Evolutionary conservation across 2,329 filamentous ascomycete species (phyloP), one percentile per base, ranked within the genome.

Genomic region (Talaromyces sp.): DNA sequence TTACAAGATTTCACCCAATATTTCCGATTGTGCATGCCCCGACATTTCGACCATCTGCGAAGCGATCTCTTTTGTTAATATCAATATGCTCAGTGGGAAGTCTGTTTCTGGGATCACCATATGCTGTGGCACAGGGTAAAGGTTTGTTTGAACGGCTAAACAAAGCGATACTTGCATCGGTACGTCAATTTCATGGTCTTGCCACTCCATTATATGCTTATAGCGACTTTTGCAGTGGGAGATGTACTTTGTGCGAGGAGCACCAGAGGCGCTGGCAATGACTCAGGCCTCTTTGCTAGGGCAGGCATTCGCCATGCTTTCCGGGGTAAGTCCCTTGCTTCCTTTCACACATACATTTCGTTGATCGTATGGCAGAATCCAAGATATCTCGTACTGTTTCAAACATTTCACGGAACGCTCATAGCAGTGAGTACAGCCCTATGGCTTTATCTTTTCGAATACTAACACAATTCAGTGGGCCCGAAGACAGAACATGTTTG

Each of bases 51-150:
- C 70, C 70, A 12, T 68, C 66, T 1, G 59, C 65, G 8, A 66
- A 72, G 58, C 72, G 70, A 16, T 72, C 73, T 7, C 65, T 75
- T 23, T 63, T 77, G 1, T 67, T 76, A 2, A 54, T 76, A 37
- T 76, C 75, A 0, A 73, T 77, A 14, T 77, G 75, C 60, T 76
- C 75, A 0, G 64, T 77, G 2, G 75, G 75, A 1, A 73, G 72
- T 37, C 67, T 77, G 1, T 76, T 76, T 35, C 67, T 74, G 1
- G 75, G 75, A 7, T 74, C 72, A 0, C 63, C 70, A 0, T 61
- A 66, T 59, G 75, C 73, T 5, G 50, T 69, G 14, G 62, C 67
- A 2, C 71, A 73, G 55, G 71, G 72, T 0, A 63, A 66, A 4
- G 64, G 68, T 14, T 66, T 74, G 7, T 74, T 74, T 58, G 71